A percentile compares a stretch with the other conserved stretches of the same genome.
phyloP scores from a whole-genome alignment of 495 filamentous ascomycete genomes.

The Penicillium bialowiezense region DNA sequence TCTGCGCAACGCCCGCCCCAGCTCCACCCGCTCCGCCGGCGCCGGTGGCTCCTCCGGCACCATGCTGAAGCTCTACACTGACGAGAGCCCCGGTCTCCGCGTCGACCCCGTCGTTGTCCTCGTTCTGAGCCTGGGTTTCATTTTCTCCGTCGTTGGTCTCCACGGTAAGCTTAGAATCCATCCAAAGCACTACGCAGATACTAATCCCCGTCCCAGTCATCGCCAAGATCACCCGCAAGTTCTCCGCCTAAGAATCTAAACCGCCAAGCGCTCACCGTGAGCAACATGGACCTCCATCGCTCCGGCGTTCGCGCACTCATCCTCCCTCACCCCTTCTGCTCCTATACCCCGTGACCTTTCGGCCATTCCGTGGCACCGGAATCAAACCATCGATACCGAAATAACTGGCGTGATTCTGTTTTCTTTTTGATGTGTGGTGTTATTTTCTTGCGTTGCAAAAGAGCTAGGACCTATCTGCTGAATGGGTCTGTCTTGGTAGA shows the following conservation, averaged over 20 bases:
- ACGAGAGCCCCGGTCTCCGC: slow-evolving; percentile 92
- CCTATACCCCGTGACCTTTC: slow-evolving; percentile 31
- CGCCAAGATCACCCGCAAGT: slow-evolving; percentile 91
- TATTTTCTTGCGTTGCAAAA: slow-evolving; percentile 24
- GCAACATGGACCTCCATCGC: no score
- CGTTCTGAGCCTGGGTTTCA: slow-evolving; percentile 92
- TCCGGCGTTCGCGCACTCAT: slow-evolving; percentile 2
- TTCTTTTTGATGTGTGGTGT: slow-evolving; percentile 30
- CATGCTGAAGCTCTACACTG: slow-evolving; percentile 99
- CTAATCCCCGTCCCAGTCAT: slow-evolving; percentile 63
- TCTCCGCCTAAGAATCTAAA: slow-evolving; percentile 55
- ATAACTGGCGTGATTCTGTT: slow-evolving; percentile 20
- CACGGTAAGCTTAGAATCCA: slow-evolving; percentile 64
- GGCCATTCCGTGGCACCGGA: slow-evolving; percentile 16
- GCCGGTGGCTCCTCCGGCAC: slow-evolving; percentile 95
- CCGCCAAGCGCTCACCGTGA: background rate
- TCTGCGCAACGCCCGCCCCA: slow-evolving; percentile 84
- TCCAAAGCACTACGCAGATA: background rate
- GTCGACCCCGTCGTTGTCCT: slow-evolving; percentile 97
- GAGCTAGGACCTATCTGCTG: slow-evolving; percentile 38
- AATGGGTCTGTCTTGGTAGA: slow-evolving; percentile 28
- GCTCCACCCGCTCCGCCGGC: slow-evolving; percentile 87
- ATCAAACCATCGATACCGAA: slow-evolving; percentile 14
- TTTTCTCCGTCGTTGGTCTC: slow-evolving; percentile 95
- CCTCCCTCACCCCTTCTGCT: slow-evolving; percentile 18